Conservation (phyloP, 805 yeast species). For the Trichomonascus vanleenenianus region DNA sequence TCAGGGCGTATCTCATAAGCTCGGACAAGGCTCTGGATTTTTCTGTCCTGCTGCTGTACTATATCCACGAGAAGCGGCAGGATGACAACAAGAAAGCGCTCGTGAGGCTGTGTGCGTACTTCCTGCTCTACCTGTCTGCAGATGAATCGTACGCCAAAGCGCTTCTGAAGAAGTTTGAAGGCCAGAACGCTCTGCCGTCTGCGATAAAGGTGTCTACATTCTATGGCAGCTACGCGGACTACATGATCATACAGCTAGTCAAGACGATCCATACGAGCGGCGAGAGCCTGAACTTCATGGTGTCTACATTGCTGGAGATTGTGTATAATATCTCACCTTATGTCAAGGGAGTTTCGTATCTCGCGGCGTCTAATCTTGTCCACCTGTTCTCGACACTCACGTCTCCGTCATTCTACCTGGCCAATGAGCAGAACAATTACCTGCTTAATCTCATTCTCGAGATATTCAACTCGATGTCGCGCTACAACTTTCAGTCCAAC, state of each 20-base stretch:
- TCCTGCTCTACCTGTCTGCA: slow-evolving; percentile 24
- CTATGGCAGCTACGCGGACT: slow-evolving; percentile 26
- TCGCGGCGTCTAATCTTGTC: slow-evolving; percentile 23
- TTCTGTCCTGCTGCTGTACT: slow-evolving; percentile 46
- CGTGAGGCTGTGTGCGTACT: slow-evolving; percentile 28
- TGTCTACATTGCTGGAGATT: slow-evolving; percentile 23
- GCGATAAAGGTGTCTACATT: slow-evolving; percentile 19
- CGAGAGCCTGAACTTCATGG: slow-evolving; percentile 15
- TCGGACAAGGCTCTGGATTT: slow-evolving; percentile 46
- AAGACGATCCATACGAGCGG: slow-evolving; percentile 15
- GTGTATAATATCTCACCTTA: slow-evolving; percentile 27
- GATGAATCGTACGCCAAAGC: slow-evolving; percentile 20
- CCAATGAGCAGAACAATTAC: slow-evolving; percentile 17
- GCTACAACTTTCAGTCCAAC: slow-evolving; percentile 22
- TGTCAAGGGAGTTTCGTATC: slow-evolving; percentile 21
- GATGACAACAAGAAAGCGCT: slow-evolving; percentile 20
- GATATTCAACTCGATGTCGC: slow-evolving; percentile 18
- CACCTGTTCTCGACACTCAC: slow-evolving; percentile 20
- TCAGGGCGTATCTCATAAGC: slow-evolving; percentile 30
- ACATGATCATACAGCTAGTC: slow-evolving; percentile 19
- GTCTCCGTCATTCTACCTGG: slow-evolving; percentile 18
- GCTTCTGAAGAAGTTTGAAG: slow-evolving; percentile 20
- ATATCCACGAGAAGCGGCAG: slow-evolving; percentile 43
- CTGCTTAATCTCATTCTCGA: slow-evolving; percentile 17
- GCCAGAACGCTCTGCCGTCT: slow-evolving; percentile 22